Evolutionary conservation across 2,329 filamentous ascomycete genomes (phyloP), one percentile per base, ranked within the genome.

Genomic region (Aspergillus vadensis): DNA sequence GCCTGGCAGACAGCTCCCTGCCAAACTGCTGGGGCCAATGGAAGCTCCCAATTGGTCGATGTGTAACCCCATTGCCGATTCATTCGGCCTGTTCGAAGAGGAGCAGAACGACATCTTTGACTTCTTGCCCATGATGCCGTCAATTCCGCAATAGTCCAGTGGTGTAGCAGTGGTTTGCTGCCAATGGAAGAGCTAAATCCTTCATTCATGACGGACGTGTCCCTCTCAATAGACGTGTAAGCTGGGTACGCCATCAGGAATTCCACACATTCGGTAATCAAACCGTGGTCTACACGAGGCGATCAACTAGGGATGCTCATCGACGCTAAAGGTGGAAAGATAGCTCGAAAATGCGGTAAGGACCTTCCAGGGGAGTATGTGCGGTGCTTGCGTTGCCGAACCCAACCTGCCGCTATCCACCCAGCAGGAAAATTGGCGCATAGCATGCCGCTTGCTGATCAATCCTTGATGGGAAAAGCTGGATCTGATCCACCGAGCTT

Each of bases 101-200:
- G 72, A 70, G 2, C 73, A 75, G 58, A 74, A 72, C 30, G 73
- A 75, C 55, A 69, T 75, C 17, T 75, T 75, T 61, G 73, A 75
- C 55, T 75, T 75, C 58, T 60, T 75, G 30, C 73, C 73, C 17
- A 70, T 70, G 59, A 74, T 74, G 71, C 71, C 72, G 10, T 70
- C 69, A 30, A 64, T 74, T 48, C 70, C 72, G 38, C 62, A 63
- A 49, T 70, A 53, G 51, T 19, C 43, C 21, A 39, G 17, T 23
- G 5, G 41, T 44, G 23, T 44, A 14, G n/a, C 41, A 36, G 1
- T 36, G 32, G 12, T 19, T 6, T 19, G 41, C 41, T 23, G 7
- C 9, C n/a, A 12, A 44, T 44, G 5, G 41, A 2, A 36, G 5
- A 44, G 12, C 5, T 8, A 17, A 14, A 10, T 17, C 7, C 41